Evolutionary conservation across 2,329 filamentous ascomycete genomes (phyloP).

Genomic region (Microsporum canis): DNA sequence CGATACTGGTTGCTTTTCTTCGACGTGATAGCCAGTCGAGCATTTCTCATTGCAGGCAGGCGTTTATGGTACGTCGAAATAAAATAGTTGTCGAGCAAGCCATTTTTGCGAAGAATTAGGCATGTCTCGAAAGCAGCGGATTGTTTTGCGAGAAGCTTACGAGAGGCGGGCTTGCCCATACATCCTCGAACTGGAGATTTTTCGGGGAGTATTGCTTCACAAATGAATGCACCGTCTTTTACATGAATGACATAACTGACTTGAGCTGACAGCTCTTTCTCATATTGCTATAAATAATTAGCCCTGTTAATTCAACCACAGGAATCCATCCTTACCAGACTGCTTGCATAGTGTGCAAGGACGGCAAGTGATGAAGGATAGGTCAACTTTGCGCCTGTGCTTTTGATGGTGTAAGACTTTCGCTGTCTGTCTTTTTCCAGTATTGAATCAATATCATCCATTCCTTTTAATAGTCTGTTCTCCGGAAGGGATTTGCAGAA

Average conservation of each 20-base stretch:
- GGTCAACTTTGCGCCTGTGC: slow-evolving; percentile 66
- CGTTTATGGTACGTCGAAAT: slow-evolving; percentile 60
- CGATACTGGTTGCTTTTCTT: slow-evolving; percentile 63
- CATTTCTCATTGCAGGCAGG: slow-evolving; percentile 76
- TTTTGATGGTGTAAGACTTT: slow-evolving; percentile 48
- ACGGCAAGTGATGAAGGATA: slow-evolving; percentile 62
- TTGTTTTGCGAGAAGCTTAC: slow-evolving; percentile 70
- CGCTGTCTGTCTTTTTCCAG: slow-evolving; percentile 42
- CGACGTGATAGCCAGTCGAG: slow-evolving; percentile 65
- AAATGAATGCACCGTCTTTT: slow-evolving; percentile 51
- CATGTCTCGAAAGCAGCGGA: slow-evolving; percentile 83
- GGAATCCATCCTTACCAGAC: slow-evolving; percentile 38
- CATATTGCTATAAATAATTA: slow-evolving; percentile 29
- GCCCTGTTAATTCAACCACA: not conserved
- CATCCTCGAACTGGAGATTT: slow-evolving; percentile 58
- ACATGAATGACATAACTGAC: slow-evolving; percentile 52
- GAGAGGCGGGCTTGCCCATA: slow-evolving; percentile 51
- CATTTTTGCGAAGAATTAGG: slow-evolving; percentile 52
- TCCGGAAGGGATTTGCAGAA: slow-evolving; percentile 67
- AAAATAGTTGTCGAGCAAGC: slow-evolving; percentile 61
- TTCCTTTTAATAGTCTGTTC: slow-evolving; percentile 56
- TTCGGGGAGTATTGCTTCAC: slow-evolving; percentile 68
- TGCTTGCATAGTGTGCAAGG: slow-evolving; percentile 61
- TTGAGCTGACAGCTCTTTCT: slow-evolving; percentile 38
- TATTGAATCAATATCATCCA: slow-evolving; percentile 47